Evolutionary conservation across 441 rosid genomes (phyloP).

Genomic region (Brassica hybrid): DNA sequence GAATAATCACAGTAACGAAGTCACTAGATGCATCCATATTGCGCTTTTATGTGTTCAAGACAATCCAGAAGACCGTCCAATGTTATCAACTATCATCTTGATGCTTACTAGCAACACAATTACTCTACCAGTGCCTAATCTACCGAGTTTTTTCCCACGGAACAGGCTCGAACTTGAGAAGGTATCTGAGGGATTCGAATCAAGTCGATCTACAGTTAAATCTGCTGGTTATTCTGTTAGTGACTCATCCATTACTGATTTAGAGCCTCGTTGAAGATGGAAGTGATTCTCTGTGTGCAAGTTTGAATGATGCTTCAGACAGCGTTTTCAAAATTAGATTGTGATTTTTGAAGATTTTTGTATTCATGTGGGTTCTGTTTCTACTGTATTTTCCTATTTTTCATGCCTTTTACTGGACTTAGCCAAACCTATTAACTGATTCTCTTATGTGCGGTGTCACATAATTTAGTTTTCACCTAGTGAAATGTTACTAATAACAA

Average conservation of each 20-base stretch:
- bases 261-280: conserved; percentile 23
- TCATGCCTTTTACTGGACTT: no score
- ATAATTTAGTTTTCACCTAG: background rate
- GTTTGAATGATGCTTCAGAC: background rate
- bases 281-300: background rate
- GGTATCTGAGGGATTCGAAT: background rate
- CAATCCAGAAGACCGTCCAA: conserved; percentile 44
- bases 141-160: conserved; percentile 18
- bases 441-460: background rate
- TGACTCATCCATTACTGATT: conserved; percentile 3
- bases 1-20: conserved; percentile 33
- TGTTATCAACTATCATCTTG: conserved; percentile 35
- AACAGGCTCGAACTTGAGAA: background rate
- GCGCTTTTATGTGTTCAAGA: conserved; percentile 53
- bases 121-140: conserved; percentile 33
- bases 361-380: background rate
- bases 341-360: background rate
- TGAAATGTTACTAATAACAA: background rate
- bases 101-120: conserved; percentile 41
- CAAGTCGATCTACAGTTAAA: background rate
- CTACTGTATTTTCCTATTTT: no score
- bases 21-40: conserved; percentile 50
- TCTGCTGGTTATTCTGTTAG: background rate
- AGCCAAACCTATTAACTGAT: background rate
- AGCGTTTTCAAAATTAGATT: background rate